A percentile compares a stretch with the other conserved stretches of the same genome.
Conservation (phyloP, 805 yeast species). For the Hanseniaspora clermontiae region DNA sequence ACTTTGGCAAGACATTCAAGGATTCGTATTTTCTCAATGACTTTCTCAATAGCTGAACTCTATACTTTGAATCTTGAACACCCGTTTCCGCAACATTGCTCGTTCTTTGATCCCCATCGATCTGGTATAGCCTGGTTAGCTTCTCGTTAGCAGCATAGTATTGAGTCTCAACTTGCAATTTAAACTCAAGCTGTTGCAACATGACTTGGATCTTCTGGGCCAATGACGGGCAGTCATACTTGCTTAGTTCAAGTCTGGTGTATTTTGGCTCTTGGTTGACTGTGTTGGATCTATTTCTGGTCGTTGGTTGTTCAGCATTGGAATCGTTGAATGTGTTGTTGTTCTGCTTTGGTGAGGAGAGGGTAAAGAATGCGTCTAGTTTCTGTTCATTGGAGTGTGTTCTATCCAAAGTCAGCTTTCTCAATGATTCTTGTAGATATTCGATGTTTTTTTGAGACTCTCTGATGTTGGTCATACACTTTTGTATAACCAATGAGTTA, state of each 20-base stretch:
- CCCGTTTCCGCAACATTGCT: conserved; percentile 85
- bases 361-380: conserved; percentile 11
- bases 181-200: conserved; percentile 89
- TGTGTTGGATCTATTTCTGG: conserved; percentile 29
- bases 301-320: conserved; percentile 21
- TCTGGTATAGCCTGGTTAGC: conserved; percentile 67
- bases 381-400: neutral
- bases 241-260: conserved; percentile 67
- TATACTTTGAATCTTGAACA: conserved; percentile 66
- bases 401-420: conserved; percentile 34
- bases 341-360: conserved; percentile 4
- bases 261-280: conserved; percentile 30
- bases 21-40: conserved; percentile 80
- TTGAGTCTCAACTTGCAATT: conserved; percentile 85
- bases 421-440: conserved; percentile 66
- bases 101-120: conserved; percentile 81
- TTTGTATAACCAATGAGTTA: conserved; percentile 73
- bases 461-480: conserved; percentile 77
- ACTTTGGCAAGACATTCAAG: conserved; percentile 43
- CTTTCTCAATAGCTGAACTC: conserved; percentile 70
- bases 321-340: conserved; percentile 12
- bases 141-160: conserved; percentile 88
- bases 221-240: conserved; percentile 85
- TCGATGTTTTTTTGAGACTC: conserved; percentile 88
- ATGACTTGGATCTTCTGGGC: conserved; percentile 91